Evolutionary conservation across 345 rosid genomes (phyloP), one percentile per base, ranked within the genome.

Genomic region (Gossypium sturtianum): DNA sequence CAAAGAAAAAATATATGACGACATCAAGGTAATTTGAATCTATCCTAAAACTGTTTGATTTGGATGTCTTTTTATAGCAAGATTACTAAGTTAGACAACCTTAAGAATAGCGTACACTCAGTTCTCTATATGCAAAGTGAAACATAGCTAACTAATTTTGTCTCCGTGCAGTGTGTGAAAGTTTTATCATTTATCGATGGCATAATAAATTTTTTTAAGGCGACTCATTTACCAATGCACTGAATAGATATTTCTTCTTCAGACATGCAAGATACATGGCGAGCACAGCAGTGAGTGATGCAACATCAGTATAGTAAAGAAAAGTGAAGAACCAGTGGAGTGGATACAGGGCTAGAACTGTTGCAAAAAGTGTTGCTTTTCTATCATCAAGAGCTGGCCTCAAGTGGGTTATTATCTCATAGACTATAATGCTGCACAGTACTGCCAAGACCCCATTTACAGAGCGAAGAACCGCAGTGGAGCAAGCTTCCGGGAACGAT

Each of bases 251-350:
- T 82, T 87, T 85, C 90, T 77, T 88, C 82, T 84, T 93, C 87
- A 89, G 82, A 78, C 89, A 89, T 75, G 94, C 78, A 52, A 91
- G 94, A 84, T 95, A 88, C 99, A 91, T 90, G 3, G 93, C 91
- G 67, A 95, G 94, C 80, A 91, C 94, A 8, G 84, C 78, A 22
- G 97, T 87, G 19, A 95, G 86, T 20, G 99, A 93, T 27, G 92
- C 97, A 82, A 90, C 96, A 85, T 93, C 99, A 47, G 99, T 95
- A 63, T 95, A 95, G 83, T 93, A 93, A 74, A 95, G 91, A 82
- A 91, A 95, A 71, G 89, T 83, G 87, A 91, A 93, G 87, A 95
- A 95, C 94, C 96, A 95, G 62, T 95, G 97, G 57, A 95, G 89
- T 44, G 98, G 99, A 73, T 93, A 91, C 78, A 88, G 78, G 45